Evolutionary conservation across 768 basidiomycete species (phyloP), one percentile per base, ranked within the genome.

Genomic region (Phallus indusiatus): DNA sequence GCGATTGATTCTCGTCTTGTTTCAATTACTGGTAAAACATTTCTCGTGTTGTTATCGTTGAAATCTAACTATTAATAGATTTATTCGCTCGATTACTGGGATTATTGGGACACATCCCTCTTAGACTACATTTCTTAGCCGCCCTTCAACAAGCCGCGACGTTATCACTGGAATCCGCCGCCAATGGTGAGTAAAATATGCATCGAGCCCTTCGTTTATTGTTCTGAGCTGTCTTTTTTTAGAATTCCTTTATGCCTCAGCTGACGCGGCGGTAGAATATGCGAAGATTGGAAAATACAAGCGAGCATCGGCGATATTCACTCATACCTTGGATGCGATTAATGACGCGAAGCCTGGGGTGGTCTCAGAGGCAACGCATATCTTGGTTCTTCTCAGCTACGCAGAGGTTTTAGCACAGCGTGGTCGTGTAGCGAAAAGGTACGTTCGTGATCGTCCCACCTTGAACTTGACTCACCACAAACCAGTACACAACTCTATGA

Each of bases 181-280:
- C 73, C 57, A 75, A 83, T 73, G 74, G 86, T 86, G 60, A 56
- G 74, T 68, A 10, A 47, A 36, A 7, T 28, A 3, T 7, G 28
- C 28, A 2, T 42, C 49, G 59, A 22, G 1, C 54, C 33, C 9
- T 1, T 35, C 20, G 17, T 53, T 65, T 18, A 53, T 36, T 20
- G 16, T 5, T 20, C 14, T 60, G 35, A 16, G 34, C 14, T 12
- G 52, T 42, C 37, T 55, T 42, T 64, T 12, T n/a, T 54, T 62
- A 90, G 86, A 75, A 12, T 90, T 83, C 67, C 74, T 88, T 18
- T 69, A 70, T 1, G 72, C 81, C 1, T 93, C 88, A 1, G 73
- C 85, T 1, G 81, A 85, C 47, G 78, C 95, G 6, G 94, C 88
- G 0, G 78, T 83, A 57, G 90, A 94, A 67, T 93, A 94, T 65